phyloP scores from a whole-genome alignment of 495 filamentous ascomycete genomes.

The Mytilinidion resinicola region DNA sequence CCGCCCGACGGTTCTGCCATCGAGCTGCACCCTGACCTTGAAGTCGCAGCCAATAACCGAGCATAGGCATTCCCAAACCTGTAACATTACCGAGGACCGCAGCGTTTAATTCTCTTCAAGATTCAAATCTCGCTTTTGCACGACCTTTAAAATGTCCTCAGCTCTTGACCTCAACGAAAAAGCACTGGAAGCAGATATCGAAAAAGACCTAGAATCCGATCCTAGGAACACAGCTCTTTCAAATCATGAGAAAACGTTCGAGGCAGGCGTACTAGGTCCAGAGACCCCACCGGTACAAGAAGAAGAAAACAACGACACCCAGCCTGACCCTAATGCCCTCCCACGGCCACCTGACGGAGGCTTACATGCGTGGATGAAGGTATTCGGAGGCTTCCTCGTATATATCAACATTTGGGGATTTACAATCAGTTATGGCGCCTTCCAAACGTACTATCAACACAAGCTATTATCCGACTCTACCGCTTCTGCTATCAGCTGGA shows the following conservation, averaged over 20 bases:
- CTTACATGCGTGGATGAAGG: conserved; percentile 26
- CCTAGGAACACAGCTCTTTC: neutral
- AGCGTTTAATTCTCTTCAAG: neutral
- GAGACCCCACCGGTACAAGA: neutral
- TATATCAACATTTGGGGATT: conserved; percentile 30
- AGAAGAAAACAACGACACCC: neutral
- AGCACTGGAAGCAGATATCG: neutral
- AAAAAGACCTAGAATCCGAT: neutral
- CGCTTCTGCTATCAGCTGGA: conserved; percentile 33
- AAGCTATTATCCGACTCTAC: conserved; percentile 16
- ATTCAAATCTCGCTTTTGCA: neutral
- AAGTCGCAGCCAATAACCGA: too few species aligned
- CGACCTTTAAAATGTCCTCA: neutral
- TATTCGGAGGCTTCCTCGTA: conserved; percentile 22
- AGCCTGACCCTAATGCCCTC: neutral
- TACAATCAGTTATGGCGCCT: conserved; percentile 30
- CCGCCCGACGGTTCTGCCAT: too few species aligned
- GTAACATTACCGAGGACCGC: too few species aligned
- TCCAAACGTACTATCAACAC: conserved; percentile 32
- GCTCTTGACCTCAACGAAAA: neutral
- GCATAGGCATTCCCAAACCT: too few species aligned
- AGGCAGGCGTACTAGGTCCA: neutral
- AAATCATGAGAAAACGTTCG: neutral
- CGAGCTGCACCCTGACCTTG: too few species aligned
- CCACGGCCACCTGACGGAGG: conserved; percentile 22